Conservation (phyloP, 108 stramenopile species). For the Fragilaria crotonensis region DNA sequence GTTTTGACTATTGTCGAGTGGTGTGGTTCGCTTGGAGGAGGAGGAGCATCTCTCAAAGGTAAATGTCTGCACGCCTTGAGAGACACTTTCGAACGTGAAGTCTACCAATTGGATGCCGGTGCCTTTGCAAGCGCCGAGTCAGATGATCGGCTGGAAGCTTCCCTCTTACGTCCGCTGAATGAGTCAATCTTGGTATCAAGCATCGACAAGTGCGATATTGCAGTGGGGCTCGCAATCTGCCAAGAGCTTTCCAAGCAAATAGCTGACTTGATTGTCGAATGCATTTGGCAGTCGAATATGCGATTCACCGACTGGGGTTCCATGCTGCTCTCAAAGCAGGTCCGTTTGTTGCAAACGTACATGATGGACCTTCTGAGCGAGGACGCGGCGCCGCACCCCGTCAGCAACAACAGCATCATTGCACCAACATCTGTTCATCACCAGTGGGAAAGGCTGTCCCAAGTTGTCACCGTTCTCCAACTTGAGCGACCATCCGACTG, state of each 20-base stretch:
- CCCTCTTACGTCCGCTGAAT: conserved; percentile 44
- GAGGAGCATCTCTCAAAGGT: not conserved
- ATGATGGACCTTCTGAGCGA: conserved; percentile 25
- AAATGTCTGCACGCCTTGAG: conserved; percentile 48
- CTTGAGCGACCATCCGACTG: conserved; percentile 79
- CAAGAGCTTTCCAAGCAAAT: conserved; percentile 39
- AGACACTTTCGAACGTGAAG: conserved; percentile 54
- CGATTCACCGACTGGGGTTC: conserved; percentile 81
- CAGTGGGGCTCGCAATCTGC: conserved; percentile 27
- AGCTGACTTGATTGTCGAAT: conserved; percentile 48
- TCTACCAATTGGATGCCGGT: conserved; percentile 51
- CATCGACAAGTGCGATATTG: conserved; percentile 58
- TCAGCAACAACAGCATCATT: conserved; percentile 8
- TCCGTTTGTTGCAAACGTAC: conserved; percentile 56
- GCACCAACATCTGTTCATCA: conserved; percentile 16
- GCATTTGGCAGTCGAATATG: conserved; percentile 32
- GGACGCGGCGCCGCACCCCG: too few relatives aligned
- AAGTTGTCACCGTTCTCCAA: conserved; percentile 65
- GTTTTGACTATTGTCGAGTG: conserved; percentile 37
- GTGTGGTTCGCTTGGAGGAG: conserved; percentile 38
- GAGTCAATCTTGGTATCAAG: conserved; percentile 44
- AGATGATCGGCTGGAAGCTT: conserved; percentile 55
- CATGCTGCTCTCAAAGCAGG: conserved; percentile 74
- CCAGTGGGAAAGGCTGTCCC: conserved; percentile 63
- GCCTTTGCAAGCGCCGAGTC: conserved; percentile 44